These are phyloP conservation scores for Pseudoturritis turrita DNA, from an alignment of 345 rosid genomes.

Conservation along the genomic window DNA sequence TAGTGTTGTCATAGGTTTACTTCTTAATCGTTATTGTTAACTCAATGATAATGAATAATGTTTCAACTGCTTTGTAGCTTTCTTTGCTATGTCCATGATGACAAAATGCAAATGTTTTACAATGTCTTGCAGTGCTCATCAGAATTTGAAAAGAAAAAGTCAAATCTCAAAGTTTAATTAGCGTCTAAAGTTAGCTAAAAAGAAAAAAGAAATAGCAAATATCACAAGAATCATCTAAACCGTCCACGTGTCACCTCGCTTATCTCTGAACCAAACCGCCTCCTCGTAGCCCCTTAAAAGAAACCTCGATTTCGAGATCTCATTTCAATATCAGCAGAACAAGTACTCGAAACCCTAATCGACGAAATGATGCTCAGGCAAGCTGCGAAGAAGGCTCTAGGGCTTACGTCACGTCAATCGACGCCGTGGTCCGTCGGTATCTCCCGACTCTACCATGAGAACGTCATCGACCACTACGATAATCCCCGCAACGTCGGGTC, in stretches of 20 bases:
- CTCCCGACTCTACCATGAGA: constrained; percentile 73
- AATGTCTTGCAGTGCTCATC: background rate
- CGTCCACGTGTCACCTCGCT: constrained; percentile 31
- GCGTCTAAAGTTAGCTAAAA: background rate
- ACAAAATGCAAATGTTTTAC: background rate
- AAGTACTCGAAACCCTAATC: background rate
- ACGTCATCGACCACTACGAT: constrained; percentile 93
- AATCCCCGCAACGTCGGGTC: constrained; percentile 96
- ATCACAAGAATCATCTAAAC: constrained; percentile 1
- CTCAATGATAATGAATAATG: background rate
- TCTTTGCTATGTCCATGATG: background rate
- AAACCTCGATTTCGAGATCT: background rate
- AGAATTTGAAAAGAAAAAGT: background rate
- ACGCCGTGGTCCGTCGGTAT: constrained; percentile 29
- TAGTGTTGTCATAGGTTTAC: background rate
- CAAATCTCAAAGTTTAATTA: background rate
- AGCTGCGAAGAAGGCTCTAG: constrained; percentile 46
- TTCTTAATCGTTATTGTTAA: background rate
- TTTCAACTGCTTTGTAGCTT: background rate
- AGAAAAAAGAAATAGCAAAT: background rate
- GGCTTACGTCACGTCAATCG: constrained; percentile 28
- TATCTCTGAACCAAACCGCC: constrained; percentile 10
- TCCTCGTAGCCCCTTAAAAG: background rate
- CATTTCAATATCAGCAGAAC: background rate
- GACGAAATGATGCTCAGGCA: constrained; percentile 44